Conservation (phyloP, 768 basidiomycete species). For the Rhizopogon vesiculosus region DNA sequence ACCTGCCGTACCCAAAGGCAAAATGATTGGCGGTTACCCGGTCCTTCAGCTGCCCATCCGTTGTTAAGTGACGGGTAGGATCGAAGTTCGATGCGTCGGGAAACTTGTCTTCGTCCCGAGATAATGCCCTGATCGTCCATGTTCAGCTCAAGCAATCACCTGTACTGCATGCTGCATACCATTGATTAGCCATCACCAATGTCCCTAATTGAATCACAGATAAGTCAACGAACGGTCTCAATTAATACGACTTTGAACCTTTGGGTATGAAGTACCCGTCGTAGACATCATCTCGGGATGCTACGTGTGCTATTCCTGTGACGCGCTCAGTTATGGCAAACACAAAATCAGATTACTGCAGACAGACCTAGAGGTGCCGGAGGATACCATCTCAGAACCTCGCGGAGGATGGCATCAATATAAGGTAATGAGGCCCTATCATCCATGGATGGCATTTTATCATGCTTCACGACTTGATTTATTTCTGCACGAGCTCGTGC, state of each 20-base stretch:
- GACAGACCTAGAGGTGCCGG: no score
- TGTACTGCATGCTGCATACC: constrained; percentile 5
- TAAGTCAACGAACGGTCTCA: no score
- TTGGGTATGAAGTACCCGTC: constrained; percentile 23
- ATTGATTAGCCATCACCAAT: constrained; percentile 8
- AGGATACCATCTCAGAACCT: no score
- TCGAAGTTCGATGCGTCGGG: constrained; percentile 1
- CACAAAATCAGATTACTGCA: background rate
- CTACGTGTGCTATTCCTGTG: constrained; percentile 15
- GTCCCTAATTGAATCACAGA: constrained; percentile 9
- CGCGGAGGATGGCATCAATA: no score
- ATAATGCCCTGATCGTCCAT: background rate
- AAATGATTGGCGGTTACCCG: background rate
- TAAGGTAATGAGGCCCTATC: no score
- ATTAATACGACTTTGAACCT: no score
- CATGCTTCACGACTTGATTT: no score
- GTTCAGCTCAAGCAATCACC: background rate
- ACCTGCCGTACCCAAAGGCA: background rate
- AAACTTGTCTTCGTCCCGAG: background rate
- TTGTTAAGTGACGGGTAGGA: background rate
- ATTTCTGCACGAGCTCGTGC: no score
- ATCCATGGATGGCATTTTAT: no score
- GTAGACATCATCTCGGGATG: constrained; percentile 33
- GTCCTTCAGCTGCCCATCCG: background rate
- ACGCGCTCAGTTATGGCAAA: background rate